Evolutionary conservation across 2,329 filamentous ascomycete species (phyloP), one percentile per base, ranked within the genome.

Genomic region (Fusarium verrucosum): DNA sequence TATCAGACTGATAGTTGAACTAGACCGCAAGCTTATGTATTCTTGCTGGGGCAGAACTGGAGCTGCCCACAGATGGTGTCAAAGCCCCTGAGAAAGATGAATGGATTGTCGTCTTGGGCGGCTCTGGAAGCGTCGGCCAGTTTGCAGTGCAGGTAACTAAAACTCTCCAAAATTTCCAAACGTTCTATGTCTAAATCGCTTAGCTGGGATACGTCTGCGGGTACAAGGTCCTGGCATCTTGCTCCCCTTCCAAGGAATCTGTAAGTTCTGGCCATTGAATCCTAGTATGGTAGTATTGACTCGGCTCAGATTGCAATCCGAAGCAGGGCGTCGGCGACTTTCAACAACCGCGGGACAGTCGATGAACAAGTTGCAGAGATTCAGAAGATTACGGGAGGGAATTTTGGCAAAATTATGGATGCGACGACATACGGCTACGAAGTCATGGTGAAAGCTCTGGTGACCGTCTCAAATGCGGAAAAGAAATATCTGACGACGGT

Each of bases 71-170:
- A 1, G 57, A 58, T 1, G 68, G 60, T 1, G 44, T 41, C 2
- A 55, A 60, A 9, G 62, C 45, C 0, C 25, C 51, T 3, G 53
- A 67, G 10, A 68, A 66, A 16, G 68, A 75, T 14, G 74, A 77
- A 58, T 79, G 77, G 77, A 49, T 79, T 20, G 56, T 79, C 16
- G 55, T 79, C 16, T 52, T 79, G 13, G 77, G 77, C 1, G 76
- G 72, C 4, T 69, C 72, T 32, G 76, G 77, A 1, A 69, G 60
- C 8, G 77, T 79, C 13, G 76, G 76, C 2, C 73, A 76, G 46
- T 77, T 69, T 49, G 74, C 68, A 4, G 69, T 77, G 3, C 75
- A 78, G 60, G 69, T 63, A 50, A 20, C n/a, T 26, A 11, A 10
- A 20, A 11, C 16, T n/a, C 7, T 22, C 8, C 20, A 10, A 6